These are phyloP conservation scores for Leishmania lainsoni DNA, from an alignment of 208 protist species.

Conservation along the genomic window DNA sequence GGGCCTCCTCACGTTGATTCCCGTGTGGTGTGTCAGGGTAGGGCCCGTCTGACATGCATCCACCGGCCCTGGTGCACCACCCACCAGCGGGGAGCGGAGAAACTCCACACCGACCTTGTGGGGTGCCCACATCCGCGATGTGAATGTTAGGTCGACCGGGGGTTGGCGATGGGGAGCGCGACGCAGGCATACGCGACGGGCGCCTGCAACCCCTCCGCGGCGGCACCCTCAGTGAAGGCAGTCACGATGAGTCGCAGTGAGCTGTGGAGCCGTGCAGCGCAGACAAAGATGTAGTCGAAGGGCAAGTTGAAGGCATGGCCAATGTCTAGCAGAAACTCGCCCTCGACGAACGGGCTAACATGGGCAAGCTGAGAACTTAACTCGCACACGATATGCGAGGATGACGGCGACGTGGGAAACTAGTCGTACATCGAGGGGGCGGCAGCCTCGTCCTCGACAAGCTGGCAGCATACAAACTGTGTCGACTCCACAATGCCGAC, in stretches of 20 bases:
- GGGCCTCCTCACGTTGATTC: constrained; percentile 44
- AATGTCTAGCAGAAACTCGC: constrained; percentile 46
- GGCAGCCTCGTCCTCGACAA: constrained; percentile 33
- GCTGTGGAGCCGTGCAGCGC: constrained; percentile 18
- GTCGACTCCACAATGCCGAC: constrained; percentile 48
- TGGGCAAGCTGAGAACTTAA: constrained; percentile 73
- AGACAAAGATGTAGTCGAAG: constrained; percentile 57
- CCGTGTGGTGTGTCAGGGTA: constrained; percentile 28
- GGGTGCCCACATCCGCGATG: constrained; percentile 56
- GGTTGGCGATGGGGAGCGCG: constrained; percentile 44
- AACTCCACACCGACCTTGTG: constrained; percentile 68
- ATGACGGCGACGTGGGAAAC: constrained; percentile 10
- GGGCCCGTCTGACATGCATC: constrained; percentile 46
- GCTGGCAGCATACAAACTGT: constrained; percentile 57
- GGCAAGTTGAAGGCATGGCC: constrained; percentile 76
- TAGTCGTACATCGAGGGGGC: constrained; percentile 3
- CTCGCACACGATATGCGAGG: constrained; percentile 6
- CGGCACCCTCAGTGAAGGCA: constrained; percentile 55
- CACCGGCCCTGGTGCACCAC: constrained; percentile 63
- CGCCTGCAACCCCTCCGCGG: constrained; percentile 48
- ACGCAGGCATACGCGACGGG: constrained; percentile 66
- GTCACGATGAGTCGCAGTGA: constrained; percentile 63
- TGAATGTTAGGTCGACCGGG: constrained; percentile 50
- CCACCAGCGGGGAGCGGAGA: constrained; percentile 50
- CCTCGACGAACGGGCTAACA: constrained; percentile 38